These are phyloP conservation scores for Aureobasidium sp. DNA, from an alignment of 2,329 filamentous ascomycete species.

Conservation along the genomic window DNA sequence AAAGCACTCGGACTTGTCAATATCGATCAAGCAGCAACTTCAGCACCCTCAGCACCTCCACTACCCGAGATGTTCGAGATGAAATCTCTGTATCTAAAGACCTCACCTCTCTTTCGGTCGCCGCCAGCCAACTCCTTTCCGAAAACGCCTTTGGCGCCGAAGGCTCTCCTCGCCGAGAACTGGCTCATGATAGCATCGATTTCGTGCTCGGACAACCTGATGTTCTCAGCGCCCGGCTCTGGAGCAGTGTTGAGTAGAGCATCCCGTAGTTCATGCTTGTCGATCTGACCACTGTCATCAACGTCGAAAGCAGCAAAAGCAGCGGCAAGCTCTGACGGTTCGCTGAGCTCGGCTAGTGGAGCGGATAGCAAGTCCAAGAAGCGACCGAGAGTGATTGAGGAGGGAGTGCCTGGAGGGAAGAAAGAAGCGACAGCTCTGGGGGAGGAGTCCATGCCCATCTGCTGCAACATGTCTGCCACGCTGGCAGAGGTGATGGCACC, in stretches of 20 bases:
- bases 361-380: constrained; percentile 79
- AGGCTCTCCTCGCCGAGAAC: constrained; percentile 76
- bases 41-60: constrained; percentile 20
- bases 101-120: constrained; percentile 62
- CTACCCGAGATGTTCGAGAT: constrained; percentile 49
- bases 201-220: constrained; percentile 60
- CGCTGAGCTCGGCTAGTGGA: constrained; percentile 66
- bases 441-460: constrained; percentile 72
- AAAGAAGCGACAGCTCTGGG: constrained; percentile 67
- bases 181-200: constrained; percentile 82
- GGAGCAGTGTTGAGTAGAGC: constrained; percentile 76
- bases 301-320: constrained; percentile 95
- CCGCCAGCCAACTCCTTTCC: constrained; percentile 35
- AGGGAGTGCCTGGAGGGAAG: constrained; percentile 57
- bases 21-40: neutral
- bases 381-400: constrained; percentile 73
- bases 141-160: constrained; percentile 54
- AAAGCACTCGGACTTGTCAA: neutral
- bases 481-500: constrained; percentile 76
- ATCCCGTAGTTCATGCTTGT: constrained; percentile 73
- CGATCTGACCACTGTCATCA: constrained; percentile 88
- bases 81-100: constrained; percentile 92
- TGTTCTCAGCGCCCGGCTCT: constrained; percentile 57
- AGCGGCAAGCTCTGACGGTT: constrained; percentile 71
- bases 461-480: constrained; percentile 77